phyloP scores from a whole-genome alignment of 192 early-diverging fungal species.

The Podila epicladia region DNA sequence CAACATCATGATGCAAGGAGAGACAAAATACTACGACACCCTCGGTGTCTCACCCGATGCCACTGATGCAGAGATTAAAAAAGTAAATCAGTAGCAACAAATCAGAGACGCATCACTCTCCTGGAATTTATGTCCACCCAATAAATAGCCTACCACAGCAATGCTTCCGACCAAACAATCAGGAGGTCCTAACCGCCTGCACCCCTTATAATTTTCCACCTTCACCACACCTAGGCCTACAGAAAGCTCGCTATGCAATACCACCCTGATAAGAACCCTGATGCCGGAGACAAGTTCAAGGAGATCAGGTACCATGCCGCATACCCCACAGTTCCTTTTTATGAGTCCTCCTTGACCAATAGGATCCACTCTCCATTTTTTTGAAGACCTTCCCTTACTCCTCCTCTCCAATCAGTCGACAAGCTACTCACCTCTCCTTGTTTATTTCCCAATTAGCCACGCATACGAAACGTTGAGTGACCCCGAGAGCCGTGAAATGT shows the following conservation, averaged over 20 bases:
- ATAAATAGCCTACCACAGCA: neutral
- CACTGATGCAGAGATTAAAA: conserved; percentile 57
- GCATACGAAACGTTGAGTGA: conserved; percentile 91
- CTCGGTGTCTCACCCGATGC: conserved; percentile 65
- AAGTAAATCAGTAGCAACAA: conserved; percentile 26
- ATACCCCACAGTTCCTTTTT: neutral
- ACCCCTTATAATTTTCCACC: neutral
- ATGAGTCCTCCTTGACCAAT: neutral
- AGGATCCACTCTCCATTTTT: neutral
- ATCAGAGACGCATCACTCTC: neutral
- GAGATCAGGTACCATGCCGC: conserved; percentile 70
- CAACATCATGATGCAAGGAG: conserved; percentile 37
- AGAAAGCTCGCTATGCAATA: conserved; percentile 72
- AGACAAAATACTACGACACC: conserved; percentile 70
- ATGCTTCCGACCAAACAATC: neutral
- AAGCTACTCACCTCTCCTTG: neutral
- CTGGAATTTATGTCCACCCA: neutral
- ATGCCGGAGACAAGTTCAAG: conserved; percentile 82
- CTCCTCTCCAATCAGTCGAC: conserved; percentile 59
- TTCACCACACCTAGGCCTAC: conserved; percentile 53
- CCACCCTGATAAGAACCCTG: conserved; percentile 88
- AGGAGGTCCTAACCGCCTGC: neutral
- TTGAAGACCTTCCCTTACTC: no score
- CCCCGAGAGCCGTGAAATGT: conserved; percentile 80
- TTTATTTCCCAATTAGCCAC: conserved; percentile 54